Base-by-base conservation (phyloP, 192 early-diverging fungal genomes). In the Piromyces finnis region DNA sequence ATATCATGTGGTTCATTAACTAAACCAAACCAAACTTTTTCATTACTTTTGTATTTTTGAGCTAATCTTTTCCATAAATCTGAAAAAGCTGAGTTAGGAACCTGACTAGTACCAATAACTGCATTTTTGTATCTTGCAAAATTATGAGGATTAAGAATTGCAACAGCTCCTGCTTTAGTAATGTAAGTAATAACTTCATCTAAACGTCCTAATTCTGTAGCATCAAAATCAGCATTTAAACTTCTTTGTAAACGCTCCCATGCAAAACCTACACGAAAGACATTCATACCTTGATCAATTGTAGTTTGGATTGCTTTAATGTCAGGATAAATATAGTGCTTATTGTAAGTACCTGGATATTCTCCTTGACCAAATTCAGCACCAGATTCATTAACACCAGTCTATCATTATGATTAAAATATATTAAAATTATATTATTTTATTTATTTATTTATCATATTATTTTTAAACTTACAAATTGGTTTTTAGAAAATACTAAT, bases 1-100 rank as follows among this genome's bases (percentile, higher is more conserved):
- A 78, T 32, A 17, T 41, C 79, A 29, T 78, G 29, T 77, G 83
- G 83, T 41, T 84, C 83, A 78, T 84, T 83, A 79, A 83, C 83
- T 26, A 83, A 30, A 16, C 83, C 81, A 51, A 83, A 81, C n/a
- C 78, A 30, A 32, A 81, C 77, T 28, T 78, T 26, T 0, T 29
- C 3, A 82, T 51, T 51, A 22, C 18, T 51, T 14, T 51, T 51
- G 6, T 51, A 51, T 22, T 51, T 51, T 51, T 51, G 41, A 51
- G 41, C 41, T 22, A 51, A 22, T 51, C 41, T 51, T 22, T 22
- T 51, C 41, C 41, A 51, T 51, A 51, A 51, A 22, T 51, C 18
- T 22, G 41, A 17, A 18, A 51, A 51, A 22, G 41, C 41, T 15
- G 41, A 51, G 22, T 51, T 51, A 22, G 41, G 41, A 5, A 51